These are phyloP conservation scores for Multifurca ochricompacta DNA, from an alignment of 768 basidiomycete species.

Conservation along the genomic window DNA sequence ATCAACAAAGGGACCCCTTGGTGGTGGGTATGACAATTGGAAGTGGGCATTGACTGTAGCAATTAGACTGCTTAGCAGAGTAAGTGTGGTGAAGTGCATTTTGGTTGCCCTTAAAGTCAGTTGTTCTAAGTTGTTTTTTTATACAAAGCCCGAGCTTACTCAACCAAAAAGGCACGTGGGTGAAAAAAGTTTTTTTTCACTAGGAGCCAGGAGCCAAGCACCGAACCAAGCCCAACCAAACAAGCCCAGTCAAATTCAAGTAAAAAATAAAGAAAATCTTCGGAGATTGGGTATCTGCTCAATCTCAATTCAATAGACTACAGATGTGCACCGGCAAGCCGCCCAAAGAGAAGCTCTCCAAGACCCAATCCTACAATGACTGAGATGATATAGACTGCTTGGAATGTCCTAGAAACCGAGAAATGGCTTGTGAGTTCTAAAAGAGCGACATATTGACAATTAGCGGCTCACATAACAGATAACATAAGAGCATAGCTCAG, in stretches of 20 bases:
- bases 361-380: slow-evolving; percentile 63
- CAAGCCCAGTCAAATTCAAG: no score
- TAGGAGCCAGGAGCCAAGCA: no score
- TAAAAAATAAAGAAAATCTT: not conserved
- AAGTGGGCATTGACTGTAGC: slow-evolving; percentile 62
- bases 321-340: slow-evolving; percentile 30
- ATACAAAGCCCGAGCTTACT: not conserved
- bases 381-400: slow-evolving; percentile 67
- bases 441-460: slow-evolving; percentile 9
- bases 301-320: not conserved
- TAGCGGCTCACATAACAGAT: slow-evolving; percentile 57
- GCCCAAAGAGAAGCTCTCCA: slow-evolving; percentile 68
- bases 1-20: slow-evolving; percentile 63
- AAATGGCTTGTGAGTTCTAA: slow-evolving; percentile 13
- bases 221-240: no score
- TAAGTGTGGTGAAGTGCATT: slow-evolving; percentile 32
- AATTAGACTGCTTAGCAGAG: slow-evolving; percentile 33
- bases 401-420: slow-evolving; percentile 60
- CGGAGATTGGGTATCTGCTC: no score
- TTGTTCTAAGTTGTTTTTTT: no score
- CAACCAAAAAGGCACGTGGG: not conserved
- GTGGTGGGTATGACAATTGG: slow-evolving; percentile 65
- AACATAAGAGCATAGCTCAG: slow-evolving; percentile 72
- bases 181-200: no score
- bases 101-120: no score